Evolutionary conservation across 805 yeast species (phyloP).

Genomic region (Saturnispora bothae): DNA sequence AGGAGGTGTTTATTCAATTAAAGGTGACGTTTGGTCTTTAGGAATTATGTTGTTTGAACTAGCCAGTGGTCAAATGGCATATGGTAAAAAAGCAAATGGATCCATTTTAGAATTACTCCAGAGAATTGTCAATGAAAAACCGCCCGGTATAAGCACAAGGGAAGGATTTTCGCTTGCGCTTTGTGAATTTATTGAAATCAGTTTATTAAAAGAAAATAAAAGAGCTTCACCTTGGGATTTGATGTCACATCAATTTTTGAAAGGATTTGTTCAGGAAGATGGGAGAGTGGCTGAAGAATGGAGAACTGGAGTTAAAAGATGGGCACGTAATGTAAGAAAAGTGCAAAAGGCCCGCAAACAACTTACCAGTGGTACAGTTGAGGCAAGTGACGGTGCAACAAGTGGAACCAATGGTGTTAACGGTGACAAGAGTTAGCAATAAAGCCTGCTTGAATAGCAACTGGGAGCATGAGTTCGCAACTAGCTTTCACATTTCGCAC

Average conservation of each 20-base stretch:
- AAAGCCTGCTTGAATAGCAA: no score
- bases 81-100: conserved; percentile 32
- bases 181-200: conserved; percentile 60
- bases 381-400: no score
- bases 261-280: conserved; percentile 17
- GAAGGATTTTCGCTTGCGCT: conserved; percentile 40
- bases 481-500: no score
- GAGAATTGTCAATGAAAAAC: conserved; percentile 85
- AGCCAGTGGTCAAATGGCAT: conserved; percentile 76
- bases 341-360: conserved; percentile 24
- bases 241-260: conserved; percentile 29
- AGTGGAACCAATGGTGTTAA: no score
- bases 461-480: no score
- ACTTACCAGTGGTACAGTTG: background rate
- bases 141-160: conserved; percentile 51
- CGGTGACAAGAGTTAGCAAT: no score
- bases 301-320: conserved; percentile 22
- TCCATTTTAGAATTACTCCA: conserved; percentile 87
- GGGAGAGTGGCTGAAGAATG: conserved; percentile 17
- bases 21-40: conserved; percentile 95
- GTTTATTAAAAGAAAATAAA: conserved; percentile 63
- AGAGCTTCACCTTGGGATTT: conserved; percentile 71
- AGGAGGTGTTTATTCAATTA: conserved; percentile 88
- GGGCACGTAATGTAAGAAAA: conserved; percentile 30
- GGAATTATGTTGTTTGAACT: conserved; percentile 86